Percentiles rank a stretch among this genome's conserved stretches.
phyloP scores from a whole-genome alignment of 108 stramenopile genomes.

The Epithemia pelagica region DNA sequence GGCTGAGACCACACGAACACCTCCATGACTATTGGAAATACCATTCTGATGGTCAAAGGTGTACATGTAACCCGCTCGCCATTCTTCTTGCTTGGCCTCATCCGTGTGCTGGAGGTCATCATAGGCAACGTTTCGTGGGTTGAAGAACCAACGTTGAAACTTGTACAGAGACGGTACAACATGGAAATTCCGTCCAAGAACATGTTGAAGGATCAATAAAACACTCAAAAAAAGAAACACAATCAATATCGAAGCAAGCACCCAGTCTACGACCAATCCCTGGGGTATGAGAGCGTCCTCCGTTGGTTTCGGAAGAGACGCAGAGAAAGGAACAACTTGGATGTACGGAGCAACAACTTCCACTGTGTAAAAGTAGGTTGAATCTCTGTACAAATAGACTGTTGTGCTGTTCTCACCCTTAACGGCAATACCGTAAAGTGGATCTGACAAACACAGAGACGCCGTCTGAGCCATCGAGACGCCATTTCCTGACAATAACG shows the following conservation, averaged over 20 bases:
- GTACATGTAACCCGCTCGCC: slow-evolving; percentile 1
- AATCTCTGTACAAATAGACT: slow-evolving; percentile 66
- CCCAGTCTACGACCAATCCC: slow-evolving; percentile 41
- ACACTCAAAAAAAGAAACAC: slow-evolving; percentile 21
- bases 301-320: slow-evolving; percentile 16
- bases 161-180: slow-evolving; percentile 16
- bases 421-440: slow-evolving; percentile 49
- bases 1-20: neutral
- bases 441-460: slow-evolving; percentile 56
- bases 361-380: slow-evolving; percentile 56
- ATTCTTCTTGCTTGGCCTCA: neutral
- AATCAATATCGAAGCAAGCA: slow-evolving; percentile 21
- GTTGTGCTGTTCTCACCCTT: slow-evolving; percentile 26
- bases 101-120: slow-evolving; percentile 16
- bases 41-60: slow-evolving; percentile 3
- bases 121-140: slow-evolving; percentile 25
- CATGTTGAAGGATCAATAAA: slow-evolving; percentile 32
- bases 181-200: slow-evolving; percentile 22
- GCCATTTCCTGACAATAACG: slow-evolving; percentile 69
- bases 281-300: slow-evolving; percentile 9
- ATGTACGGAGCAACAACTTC: slow-evolving; percentile 68
- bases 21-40: neutral
- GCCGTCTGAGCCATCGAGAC: slow-evolving; percentile 45
- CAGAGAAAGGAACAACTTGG: slow-evolving; percentile 26
- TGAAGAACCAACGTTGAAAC: slow-evolving; percentile 47